Evolutionary conservation across 345 rosid genomes (phyloP), one percentile per base, ranked within the genome.

Genomic region (Garcia nutans): DNA sequence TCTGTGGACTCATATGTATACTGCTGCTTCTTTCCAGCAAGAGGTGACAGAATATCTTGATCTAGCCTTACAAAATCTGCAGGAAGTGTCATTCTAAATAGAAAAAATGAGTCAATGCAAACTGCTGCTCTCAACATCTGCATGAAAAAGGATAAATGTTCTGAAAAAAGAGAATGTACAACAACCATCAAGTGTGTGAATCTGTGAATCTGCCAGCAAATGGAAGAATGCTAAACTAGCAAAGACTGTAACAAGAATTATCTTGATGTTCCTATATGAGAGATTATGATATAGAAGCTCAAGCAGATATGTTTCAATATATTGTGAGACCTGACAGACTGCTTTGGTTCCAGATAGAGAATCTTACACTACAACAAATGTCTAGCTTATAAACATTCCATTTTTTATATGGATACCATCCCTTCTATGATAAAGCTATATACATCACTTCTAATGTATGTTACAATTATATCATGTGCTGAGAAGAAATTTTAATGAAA

Each of bases 31-130:
- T 94, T 92, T 71, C 98, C 98, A 22, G 98, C 97, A 81, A 94
- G 90, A 86, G 97, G 98, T 69, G 98, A 87, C 72, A 94, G 86
- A 70, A 94, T 94, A 78, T 92, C 97, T 82, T 94, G 98, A 86
- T 94, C 98, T 77, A 94, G 78, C 79, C 98, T 87, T 28, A 94
- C 89, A 82, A 88, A 94, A 84, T 91, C 92, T 15, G 87, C 49
- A 2, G 97, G 87, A 73, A 78, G 82, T 79, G 78, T 89, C n/a
- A 55, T 0, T 87, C 98, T 93, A 88, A 67, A 70, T 55, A 45
- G 44, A 56, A 47, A 67, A 24, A 23, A 13, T 22, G 33, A 13
- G 8, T 61, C 22, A 65, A 37, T 10, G 4, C 11, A 72, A 72
- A 42, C n/a, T 64, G 17, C 56, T 22, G 58, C 23, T 68, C 24